Base-by-base conservation (phyloP, 768 basidiomycete species). In the Termitomyces sp. region DNA sequence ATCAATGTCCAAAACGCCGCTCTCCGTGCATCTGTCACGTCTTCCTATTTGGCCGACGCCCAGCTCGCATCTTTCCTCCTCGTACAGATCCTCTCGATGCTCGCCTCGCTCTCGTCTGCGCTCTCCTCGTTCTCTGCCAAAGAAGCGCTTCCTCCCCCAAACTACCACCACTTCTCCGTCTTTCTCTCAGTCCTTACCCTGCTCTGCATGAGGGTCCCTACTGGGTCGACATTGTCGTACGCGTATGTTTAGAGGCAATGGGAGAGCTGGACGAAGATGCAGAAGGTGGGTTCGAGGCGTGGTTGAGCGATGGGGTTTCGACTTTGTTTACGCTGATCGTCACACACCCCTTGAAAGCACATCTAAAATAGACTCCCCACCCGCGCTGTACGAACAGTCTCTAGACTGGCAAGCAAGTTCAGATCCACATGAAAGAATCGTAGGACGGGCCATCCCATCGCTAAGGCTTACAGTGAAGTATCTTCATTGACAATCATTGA, bases 191-290 rank as follows among this genome's bases (percentile, higher is more conserved):
- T 84, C 3, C 74, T 94, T n/a, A 90, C 86, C 0, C 87, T 90
- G 0, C 80, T 94, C 12, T 83, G 86, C 25, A 72, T 81, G 6
- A 81, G 31, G 89, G 86, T n/a, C n/a, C n/a, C n/a, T n/a, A n/a
- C 0, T 92, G 90, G 90, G 82, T 85, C 1, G 77, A 76, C 11
- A 77, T 83, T n/a, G 72, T 90, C 44, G 86, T 92, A 0, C 75
- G 88, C 3, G 87, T 87, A 10, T 91, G 89, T 71, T 66, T 92
- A 40, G 89, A 92, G 67, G 89, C 90, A 3, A 89, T 93, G 84
- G 83, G 87, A n/a, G 88, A 89, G 68, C 75, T 91, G 23, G 82
- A 85, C 0, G 85, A 87, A 43, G 87, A 68, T n/a, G 65, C 64
- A 27, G 73, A 70, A 7, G 42, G 42, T 7, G 42, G 8, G 11